Evolutionary conservation across 2,329 filamentous ascomycete species (phyloP).

Genomic region (Colletotrichum sp.): DNA sequence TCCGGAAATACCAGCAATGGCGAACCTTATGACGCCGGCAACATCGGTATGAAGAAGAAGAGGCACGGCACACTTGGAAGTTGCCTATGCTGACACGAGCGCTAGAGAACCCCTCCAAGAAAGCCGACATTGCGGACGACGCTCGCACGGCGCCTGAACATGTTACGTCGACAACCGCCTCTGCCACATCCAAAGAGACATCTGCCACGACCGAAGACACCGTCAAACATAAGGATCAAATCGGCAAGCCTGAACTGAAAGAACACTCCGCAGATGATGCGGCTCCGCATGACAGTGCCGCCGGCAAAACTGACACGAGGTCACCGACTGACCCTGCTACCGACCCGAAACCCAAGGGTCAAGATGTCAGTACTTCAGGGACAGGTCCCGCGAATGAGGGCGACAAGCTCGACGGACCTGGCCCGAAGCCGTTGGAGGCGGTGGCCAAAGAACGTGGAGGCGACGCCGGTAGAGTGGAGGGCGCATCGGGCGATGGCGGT

Average conservation of each 20-base stretch:
- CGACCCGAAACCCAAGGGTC: conserved; percentile 36
- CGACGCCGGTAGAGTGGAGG: conserved; percentile 29
- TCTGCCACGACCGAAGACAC: neutral
- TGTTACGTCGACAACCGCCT: neutral
- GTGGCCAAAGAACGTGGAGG: conserved; percentile 38
- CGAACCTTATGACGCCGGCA: conserved; percentile 82
- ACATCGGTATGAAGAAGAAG: conserved; percentile 54
- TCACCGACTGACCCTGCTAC: conserved; percentile 38
- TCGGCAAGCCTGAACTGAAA: conserved; percentile 25
- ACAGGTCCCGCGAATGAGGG: conserved; percentile 35
- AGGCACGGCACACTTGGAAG: neutral
- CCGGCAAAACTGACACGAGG: conserved; percentile 45
- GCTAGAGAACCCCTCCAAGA: conserved; percentile 1
- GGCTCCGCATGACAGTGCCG: conserved; percentile 24
- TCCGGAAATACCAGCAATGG: conserved; percentile 69
- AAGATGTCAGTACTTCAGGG: conserved; percentile 36
- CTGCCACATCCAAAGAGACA: neutral
- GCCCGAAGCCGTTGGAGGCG: conserved; percentile 45
- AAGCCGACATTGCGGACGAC: neutral
- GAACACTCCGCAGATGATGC: conserved; percentile 23
- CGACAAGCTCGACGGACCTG: conserved; percentile 44
- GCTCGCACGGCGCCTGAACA: neutral
- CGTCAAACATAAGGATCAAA: neutral
- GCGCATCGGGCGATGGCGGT: conserved; percentile 14
- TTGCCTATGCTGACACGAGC: neutral